These are phyloP conservation scores for Sextonia rubra DNA, from an alignment of 164 flowering plant genomes.

Conservation along the genomic window DNA sequence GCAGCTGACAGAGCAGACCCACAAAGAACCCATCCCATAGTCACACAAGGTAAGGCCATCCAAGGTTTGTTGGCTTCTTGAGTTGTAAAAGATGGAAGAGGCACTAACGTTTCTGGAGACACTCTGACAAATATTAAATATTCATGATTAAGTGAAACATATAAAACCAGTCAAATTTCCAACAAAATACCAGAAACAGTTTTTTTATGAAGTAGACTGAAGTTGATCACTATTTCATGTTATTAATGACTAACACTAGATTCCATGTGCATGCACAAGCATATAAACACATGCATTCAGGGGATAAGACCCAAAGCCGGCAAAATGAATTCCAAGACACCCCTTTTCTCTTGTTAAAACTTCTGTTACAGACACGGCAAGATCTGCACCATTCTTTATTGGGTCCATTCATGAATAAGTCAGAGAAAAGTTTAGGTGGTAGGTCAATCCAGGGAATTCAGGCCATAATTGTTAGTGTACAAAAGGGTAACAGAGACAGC, in stretches of 20 bases:
- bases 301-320: background rate
- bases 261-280: background rate
- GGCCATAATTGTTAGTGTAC: background rate
- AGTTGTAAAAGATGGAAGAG: background rate
- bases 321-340: background rate
- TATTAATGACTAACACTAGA: background rate
- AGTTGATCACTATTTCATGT: too few species aligned
- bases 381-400: background rate
- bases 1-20: constrained; percentile 70
- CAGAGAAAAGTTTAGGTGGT: background rate
- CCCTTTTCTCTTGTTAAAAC: too few species aligned
- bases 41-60: constrained; percentile 24
- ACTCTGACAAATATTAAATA: background rate
- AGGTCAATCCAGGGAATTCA: background rate
- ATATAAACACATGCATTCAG: background rate
- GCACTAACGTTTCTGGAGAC: background rate
- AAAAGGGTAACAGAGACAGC: background rate
- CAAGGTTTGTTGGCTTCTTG: constrained; percentile 15
- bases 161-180: background rate
- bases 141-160: background rate
- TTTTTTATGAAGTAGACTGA: too few species aligned
- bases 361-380: background rate
- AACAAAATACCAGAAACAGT: background rate
- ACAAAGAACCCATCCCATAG: constrained; percentile 57
- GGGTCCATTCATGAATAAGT: background rate